Conservation (phyloP, 352 stramenopile species). For the Thalassiosira mediterranea region DNA sequence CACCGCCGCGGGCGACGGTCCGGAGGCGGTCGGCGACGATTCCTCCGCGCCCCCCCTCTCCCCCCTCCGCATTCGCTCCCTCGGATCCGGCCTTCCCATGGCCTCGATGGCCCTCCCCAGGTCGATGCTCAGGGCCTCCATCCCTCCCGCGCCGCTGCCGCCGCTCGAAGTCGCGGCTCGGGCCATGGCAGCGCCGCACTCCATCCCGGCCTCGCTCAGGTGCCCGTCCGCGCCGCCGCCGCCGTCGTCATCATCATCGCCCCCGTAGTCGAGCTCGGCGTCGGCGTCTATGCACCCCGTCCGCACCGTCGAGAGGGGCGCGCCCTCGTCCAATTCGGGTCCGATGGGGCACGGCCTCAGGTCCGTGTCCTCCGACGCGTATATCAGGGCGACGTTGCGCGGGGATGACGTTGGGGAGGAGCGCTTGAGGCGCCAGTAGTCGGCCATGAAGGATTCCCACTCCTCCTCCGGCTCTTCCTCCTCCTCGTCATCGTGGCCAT, state of each 20-base stretch:
- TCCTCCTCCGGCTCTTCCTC: not conserved
- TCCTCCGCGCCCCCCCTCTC: not conserved
- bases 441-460: slow-evolving; percentile 53
- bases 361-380: slow-evolving; percentile 34
- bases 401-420: not conserved
- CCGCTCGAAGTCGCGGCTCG: too few species aligned
- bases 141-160: not conserved
- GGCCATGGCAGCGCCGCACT: slow-evolving; percentile 29
- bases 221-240: not conserved
- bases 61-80: not conserved
- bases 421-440: slow-evolving; percentile 30
- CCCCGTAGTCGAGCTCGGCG: not conserved
- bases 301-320: slow-evolving; percentile 13
- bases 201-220: slow-evolving; percentile 18
- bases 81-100: not conserved
- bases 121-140: not conserved
- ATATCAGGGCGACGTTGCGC: slow-evolving; percentile 11
- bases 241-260: not conserved
- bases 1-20: too few species aligned
- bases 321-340: slow-evolving; percentile 41
- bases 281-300: slow-evolving; percentile 27
- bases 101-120: not conserved
- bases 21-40: not conserved
- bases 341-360: slow-evolving; percentile 32
- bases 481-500: slow-evolving; percentile 3